Base-by-base conservation (phyloP, 768 basidiomycete species). In the Suillus paluster region DNA sequence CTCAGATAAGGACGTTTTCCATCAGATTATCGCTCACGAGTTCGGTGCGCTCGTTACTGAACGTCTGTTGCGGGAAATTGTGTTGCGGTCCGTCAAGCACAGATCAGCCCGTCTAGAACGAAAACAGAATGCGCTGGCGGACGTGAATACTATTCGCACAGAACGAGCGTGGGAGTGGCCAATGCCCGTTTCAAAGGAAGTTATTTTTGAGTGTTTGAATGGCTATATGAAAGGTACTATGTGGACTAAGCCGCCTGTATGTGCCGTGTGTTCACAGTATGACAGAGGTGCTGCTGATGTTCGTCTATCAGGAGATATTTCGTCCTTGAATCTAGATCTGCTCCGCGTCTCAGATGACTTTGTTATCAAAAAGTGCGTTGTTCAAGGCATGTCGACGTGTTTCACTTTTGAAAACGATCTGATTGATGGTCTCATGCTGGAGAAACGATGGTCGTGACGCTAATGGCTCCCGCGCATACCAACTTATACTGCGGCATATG, bases 261-360 rank as follows among this genome's bases (percentile, higher is more conserved):
- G 56, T 57, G 56, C 56, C 12, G 36, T 57, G 11, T 57, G 56
- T 19, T 57, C 56, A 5, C 36, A 39, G 15, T 44, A 38, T 4
- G 34, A 19, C 25, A 36, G 39, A 23, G 56, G 27, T 19, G 41
- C 19, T n/a, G 3, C 5, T 19, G 14, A n/a, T 12, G 25, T 57
- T 21, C 27, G 1, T 12, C 19, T 57, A 27, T 12, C 33, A 23
- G 39, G n/a, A 17, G 39, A 57, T 44, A 11, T 41, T 3, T 19
- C n/a, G 0, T 36, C 56, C 7, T n/a, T 6, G 27, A 57, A 57
- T 36, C 9, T 57, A 12, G 27, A 57, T 27, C 5, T 57, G 23
- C 25, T 57, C 5, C 41, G 25, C 5, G 30, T 44, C 0, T 38
- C 25, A 5, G 39, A 57, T 14, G 39, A 38, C 5, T 42, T 57